Percentiles rank a stretch among this genome's conserved stretches.
Conservation (phyloP, 2,329 filamentous ascomycete species). For the Ceratocystis albifundus region DNA sequence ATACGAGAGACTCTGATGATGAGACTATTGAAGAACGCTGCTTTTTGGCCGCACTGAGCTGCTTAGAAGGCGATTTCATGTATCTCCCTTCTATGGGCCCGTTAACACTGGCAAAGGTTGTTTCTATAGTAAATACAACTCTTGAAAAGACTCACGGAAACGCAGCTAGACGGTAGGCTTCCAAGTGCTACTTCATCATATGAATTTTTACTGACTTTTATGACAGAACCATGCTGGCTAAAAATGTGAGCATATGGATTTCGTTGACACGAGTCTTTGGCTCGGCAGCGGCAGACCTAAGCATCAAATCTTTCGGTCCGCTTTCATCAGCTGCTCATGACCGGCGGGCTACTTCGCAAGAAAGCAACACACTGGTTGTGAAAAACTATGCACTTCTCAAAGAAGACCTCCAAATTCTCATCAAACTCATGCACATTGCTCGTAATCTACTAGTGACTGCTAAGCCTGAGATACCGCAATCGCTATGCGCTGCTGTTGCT, state of each 20-base stretch:
- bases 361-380: slow-evolving; percentile 51
- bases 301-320: slow-evolving; percentile 47
- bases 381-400: slow-evolving; percentile 51
- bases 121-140: slow-evolving; percentile 47
- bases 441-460: slow-evolving; percentile 53
- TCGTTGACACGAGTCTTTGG: slow-evolving; percentile 52
- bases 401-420: slow-evolving; percentile 51
- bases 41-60: slow-evolving; percentile 49
- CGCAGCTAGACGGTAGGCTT: slow-evolving; percentile 45
- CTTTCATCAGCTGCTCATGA: slow-evolving; percentile 44
- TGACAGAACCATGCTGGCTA: slow-evolving; percentile 45
- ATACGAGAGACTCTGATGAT: slow-evolving; percentile 14
- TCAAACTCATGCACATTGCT: slow-evolving; percentile 56
- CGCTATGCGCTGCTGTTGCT: slow-evolving; percentile 51
- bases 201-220: background rate
- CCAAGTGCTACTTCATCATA: background rate
- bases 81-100: slow-evolving; percentile 46
- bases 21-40: slow-evolving; percentile 53
- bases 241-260: slow-evolving; percentile 55
- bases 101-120: slow-evolving; percentile 43
- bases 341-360: slow-evolving; percentile 47
- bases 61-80: slow-evolving; percentile 50
- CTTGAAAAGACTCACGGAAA: slow-evolving; percentile 53
- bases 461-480: slow-evolving; percentile 53
- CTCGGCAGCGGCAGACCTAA: slow-evolving; percentile 49